Percentiles rank a stretch among this genome's conserved stretches.
Evolutionary conservation across 257 asterid genomes (phyloP).

Genomic region (Fraxinus cuspidata): DNA sequence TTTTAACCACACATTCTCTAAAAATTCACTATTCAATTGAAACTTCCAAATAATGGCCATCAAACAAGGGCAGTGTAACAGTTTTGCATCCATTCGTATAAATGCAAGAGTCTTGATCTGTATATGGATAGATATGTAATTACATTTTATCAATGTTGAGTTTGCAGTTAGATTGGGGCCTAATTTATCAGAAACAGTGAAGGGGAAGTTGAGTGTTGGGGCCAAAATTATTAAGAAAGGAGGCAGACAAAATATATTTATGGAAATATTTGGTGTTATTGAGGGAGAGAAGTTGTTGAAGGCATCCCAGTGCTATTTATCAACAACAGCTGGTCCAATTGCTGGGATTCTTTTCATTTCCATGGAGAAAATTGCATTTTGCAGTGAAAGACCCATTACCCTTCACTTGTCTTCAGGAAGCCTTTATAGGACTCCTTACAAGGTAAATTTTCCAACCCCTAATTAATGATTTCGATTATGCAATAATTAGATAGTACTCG

Average conservation of each 20-base stretch:
- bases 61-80: too few relatives aligned
- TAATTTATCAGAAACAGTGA: conserved; percentile 68
- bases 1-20: too few relatives aligned
- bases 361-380: conserved; percentile 60
- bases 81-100: too few relatives aligned
- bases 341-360: conserved; percentile 84
- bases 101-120: neutral
- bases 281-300: conserved; percentile 64
- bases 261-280: conserved; percentile 50
- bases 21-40: too few relatives aligned
- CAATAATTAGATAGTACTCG: neutral
- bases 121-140: neutral
- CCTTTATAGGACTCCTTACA: conserved; percentile 55
- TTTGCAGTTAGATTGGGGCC: conserved; percentile 66
- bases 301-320: conserved; percentile 84
- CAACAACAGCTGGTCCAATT: conserved; percentile 87
- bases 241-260: conserved; percentile 73
- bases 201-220: conserved; percentile 79
- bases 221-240: conserved; percentile 70
- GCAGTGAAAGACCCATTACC: conserved; percentile 74
- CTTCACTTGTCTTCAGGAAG: conserved; percentile 50
- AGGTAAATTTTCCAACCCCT: conserved; percentile 41
- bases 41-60: too few relatives aligned
- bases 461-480: neutral
- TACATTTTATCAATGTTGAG: neutral